Conservation (phyloP, 1,284 basidiomycete species). For the Ceratobasidium theobromae region DNA sequence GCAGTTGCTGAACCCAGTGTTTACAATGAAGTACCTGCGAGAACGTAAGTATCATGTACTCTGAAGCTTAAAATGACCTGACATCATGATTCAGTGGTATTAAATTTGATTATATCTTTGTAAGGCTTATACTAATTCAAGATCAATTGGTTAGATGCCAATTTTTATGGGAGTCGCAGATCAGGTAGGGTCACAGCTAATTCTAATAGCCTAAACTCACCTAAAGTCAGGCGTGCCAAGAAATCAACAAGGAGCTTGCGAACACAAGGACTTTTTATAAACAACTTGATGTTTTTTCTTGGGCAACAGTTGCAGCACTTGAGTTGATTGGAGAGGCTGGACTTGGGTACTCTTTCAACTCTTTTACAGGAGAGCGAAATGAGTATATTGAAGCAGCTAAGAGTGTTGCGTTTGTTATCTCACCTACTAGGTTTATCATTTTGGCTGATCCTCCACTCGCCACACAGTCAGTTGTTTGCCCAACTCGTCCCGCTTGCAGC, state of each 20-base stretch:
- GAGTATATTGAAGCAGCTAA: conserved; percentile 53
- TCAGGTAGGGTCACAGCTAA: conserved; percentile 42
- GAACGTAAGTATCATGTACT: conserved; percentile 34
- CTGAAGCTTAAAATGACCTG: not conserved
- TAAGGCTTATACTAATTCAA: not conserved
- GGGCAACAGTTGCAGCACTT: conserved; percentile 54
- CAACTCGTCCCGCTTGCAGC: not conserved
- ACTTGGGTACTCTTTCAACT: conserved; percentile 56
- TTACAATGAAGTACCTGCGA: conserved; percentile 51
- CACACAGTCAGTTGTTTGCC: too few species aligned
- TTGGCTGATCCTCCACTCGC: too few species aligned
- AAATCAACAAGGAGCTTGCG: conserved; percentile 22
- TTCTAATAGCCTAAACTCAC: conserved; percentile 38
- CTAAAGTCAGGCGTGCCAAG: conserved; percentile 37
- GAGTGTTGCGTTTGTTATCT: conserved; percentile 52
- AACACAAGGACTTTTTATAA: conserved; percentile 35
- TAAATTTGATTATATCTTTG: not conserved
- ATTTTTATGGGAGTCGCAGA: conserved; percentile 52
- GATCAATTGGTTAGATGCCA: conserved; percentile 43
- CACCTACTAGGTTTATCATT: too few species aligned
- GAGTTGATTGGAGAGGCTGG: conserved; percentile 54
- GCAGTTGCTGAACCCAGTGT: conserved; percentile 54
- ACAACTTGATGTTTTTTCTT: conserved; percentile 53
- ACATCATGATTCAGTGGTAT: conserved; percentile 2
- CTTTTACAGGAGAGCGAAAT: conserved; percentile 49